Percentiles rank a stretch among this genome's conserved stretches.
Conservation (phyloP, 1,139 yeast species). For the Saccharomyces uvarum region DNA sequence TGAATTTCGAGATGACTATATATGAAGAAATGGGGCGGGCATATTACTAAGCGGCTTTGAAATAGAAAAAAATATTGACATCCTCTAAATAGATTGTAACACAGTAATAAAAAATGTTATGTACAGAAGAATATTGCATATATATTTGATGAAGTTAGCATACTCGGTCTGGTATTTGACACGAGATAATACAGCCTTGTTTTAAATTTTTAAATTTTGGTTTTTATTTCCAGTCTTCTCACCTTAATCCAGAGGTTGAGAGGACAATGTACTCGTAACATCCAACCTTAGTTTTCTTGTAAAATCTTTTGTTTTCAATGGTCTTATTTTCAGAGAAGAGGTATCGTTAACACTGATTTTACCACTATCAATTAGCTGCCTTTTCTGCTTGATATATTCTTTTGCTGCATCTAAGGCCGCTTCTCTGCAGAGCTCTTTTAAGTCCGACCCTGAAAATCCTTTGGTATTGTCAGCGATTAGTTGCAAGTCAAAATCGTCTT, state of each 20-base stretch:
- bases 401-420: constrained; percentile 89
- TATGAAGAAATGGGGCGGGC: background rate
- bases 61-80: background rate
- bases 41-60: background rate
- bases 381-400: constrained; percentile 56
- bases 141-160: background rate
- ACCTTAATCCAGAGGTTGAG: constrained; percentile 32
- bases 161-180: background rate
- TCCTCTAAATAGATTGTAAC: background rate
- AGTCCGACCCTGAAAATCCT: constrained; percentile 85
- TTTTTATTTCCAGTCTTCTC: constrained; percentile 45
- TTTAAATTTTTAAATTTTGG: constrained; percentile 54
- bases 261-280: background rate
- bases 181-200: constrained; percentile 34
- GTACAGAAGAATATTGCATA: background rate
- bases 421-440: constrained; percentile 83
- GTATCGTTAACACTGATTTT: constrained; percentile 4
- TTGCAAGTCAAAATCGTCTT: constrained; percentile 50
- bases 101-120: background rate
- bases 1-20: background rate
- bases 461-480: constrained; percentile 55
- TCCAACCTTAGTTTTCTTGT: constrained; percentile 3
- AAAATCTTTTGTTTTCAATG: constrained; percentile 27
- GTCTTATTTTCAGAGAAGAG: constrained; percentile 20
- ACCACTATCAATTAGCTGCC: constrained; percentile 12